Conservation (phyloP, 805 yeast species). For the Ogataea salicorniae region DNA sequence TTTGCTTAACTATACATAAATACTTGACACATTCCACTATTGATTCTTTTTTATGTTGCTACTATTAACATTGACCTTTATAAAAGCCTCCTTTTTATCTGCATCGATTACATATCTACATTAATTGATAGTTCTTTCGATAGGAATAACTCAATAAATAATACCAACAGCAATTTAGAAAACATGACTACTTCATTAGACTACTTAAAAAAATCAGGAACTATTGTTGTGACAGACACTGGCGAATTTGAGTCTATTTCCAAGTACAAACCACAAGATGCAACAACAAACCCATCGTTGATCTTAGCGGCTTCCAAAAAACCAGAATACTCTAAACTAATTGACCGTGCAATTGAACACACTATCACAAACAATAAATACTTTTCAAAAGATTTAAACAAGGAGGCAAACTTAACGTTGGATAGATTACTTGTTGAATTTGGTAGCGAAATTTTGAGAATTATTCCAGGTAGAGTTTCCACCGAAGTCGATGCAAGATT, state of each 20-base stretch:
- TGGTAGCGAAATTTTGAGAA: slow-evolving; percentile 84
- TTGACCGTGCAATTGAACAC: slow-evolving; percentile 83
- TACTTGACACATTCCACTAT: too few species aligned
- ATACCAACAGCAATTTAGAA: not conserved
- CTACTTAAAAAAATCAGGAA: slow-evolving; percentile 88
- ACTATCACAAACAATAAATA: slow-evolving; percentile 54
- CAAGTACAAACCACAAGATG: slow-evolving; percentile 97
- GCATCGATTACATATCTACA: too few species aligned
- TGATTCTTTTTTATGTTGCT: too few species aligned
- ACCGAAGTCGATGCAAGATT: slow-evolving; percentile 99
- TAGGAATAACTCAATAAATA: too few species aligned
- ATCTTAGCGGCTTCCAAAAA: slow-evolving; percentile 94
- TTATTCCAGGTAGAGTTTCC: slow-evolving; percentile 98
- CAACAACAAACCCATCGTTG: slow-evolving; percentile 97
- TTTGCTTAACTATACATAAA: too few species aligned
- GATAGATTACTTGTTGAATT: slow-evolving; percentile 92
- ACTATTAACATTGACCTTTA: too few species aligned
- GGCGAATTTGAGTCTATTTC: slow-evolving; percentile 98
- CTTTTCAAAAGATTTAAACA: slow-evolving; percentile 33
- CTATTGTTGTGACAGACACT: slow-evolving; percentile 95
- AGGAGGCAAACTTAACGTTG: slow-evolving; percentile 72
- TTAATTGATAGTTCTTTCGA: too few species aligned
- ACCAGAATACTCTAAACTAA: slow-evolving; percentile 78
- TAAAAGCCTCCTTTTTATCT: too few species aligned
- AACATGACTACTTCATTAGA: slow-evolving; percentile 60